Conservation (phyloP, 2,329 filamentous ascomycete genomes). For the Torrubiellomyces zombiae region DNA sequence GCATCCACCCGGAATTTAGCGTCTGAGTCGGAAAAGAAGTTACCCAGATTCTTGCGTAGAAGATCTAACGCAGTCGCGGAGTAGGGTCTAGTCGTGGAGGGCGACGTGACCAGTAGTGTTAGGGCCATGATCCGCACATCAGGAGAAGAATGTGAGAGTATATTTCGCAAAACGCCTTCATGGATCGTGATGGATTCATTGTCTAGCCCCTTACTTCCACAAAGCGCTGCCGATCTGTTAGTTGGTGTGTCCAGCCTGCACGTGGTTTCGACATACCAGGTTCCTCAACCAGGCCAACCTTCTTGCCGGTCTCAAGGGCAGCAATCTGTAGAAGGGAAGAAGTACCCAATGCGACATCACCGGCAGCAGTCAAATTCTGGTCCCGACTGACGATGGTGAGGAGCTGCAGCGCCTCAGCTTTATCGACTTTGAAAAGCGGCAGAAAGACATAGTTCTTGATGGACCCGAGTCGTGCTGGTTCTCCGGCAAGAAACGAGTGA, state of each 20-base stretch:
- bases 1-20: slow-evolving; percentile 74
- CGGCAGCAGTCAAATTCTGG: slow-evolving; percentile 27
- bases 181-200: slow-evolving; percentile 18
- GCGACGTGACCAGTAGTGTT: slow-evolving; percentile 62
- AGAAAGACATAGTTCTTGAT: slow-evolving; percentile 49
- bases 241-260: neutral
- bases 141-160: slow-evolving; percentile 39
- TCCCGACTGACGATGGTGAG: slow-evolving; percentile 39
- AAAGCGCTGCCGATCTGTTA: slow-evolving; percentile 10
- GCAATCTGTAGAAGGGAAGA: slow-evolving; percentile 46
- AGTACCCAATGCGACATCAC: slow-evolving; percentile 28
- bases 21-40: slow-evolving; percentile 70
- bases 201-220: slow-evolving; percentile 5
- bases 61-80: slow-evolving; percentile 42
- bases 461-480: slow-evolving; percentile 38
- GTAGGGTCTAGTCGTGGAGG: slow-evolving; percentile 58
- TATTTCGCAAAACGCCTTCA: slow-evolving; percentile 29
- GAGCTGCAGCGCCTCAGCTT: slow-evolving; percentile 35
- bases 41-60: slow-evolving; percentile 47
- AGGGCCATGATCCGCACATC: slow-evolving; percentile 65
- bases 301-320: slow-evolving; percentile 55
- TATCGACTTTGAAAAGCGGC: slow-evolving; percentile 43
- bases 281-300: slow-evolving; percentile 51
- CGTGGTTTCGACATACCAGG: slow-evolving; percentile 26
- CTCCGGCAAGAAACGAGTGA: slow-evolving; percentile 27